phyloP scores from a whole-genome alignment of 139 green algal genomes.

The Spirogloea muscicola region DNA sequence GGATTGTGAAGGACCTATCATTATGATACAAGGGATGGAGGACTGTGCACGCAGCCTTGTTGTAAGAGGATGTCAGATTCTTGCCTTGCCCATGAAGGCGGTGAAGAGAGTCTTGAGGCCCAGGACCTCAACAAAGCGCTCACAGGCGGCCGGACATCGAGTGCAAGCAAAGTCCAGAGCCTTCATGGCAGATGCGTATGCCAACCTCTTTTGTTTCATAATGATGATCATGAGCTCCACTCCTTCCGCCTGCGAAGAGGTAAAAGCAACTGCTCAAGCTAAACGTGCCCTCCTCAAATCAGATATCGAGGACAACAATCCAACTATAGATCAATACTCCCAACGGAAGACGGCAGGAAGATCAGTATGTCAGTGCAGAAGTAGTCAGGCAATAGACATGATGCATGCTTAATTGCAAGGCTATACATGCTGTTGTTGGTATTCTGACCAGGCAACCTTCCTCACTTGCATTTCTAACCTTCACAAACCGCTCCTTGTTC shows the following conservation, averaged over 20 bases:
- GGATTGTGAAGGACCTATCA: not conserved
- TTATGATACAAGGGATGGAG: not conserved
- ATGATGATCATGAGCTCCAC: conserved; percentile 94
- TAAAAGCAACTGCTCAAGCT: no score
- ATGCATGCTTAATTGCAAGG: no score
- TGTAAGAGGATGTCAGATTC: not conserved
- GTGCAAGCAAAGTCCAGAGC: conserved; percentile 85
- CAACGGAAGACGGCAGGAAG: no score
- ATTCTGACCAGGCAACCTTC: no score
- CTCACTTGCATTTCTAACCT: no score
- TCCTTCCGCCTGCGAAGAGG: no score
- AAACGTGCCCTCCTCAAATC: no score
- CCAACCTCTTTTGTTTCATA: conserved; percentile 64
- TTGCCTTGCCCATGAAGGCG: conserved; percentile 89
- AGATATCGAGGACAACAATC: no score
- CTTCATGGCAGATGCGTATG: conserved; percentile 71
- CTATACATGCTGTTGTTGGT: no score
- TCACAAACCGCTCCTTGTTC: conserved; percentile 63
- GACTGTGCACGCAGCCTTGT: not conserved
- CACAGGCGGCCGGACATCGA: conserved; percentile 59
- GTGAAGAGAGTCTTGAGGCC: conserved; percentile 83
- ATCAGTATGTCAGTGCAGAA: no score
- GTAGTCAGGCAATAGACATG: no score
- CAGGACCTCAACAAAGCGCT: conserved; percentile 55
- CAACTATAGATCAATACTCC: no score